These are phyloP conservation scores for Candida sp. DNA, from an alignment of 1,139 yeast species.

Conservation along the genomic window DNA sequence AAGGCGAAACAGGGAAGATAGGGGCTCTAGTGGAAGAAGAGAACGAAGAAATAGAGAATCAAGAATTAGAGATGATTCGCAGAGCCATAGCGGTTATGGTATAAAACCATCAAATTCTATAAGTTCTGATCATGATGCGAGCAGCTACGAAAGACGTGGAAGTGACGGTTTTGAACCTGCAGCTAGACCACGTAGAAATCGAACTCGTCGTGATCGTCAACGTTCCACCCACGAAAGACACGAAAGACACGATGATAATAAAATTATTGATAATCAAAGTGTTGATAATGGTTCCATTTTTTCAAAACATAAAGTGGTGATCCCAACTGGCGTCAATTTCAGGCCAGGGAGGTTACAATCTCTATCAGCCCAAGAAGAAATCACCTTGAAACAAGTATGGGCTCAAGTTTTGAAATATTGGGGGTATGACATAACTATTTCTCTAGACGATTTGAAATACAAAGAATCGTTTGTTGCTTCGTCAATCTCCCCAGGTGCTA, in stretches of 20 bases:
- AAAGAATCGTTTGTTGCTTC: slow-evolving; percentile 35
- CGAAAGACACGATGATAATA: background rate
- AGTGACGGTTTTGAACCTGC: no score
- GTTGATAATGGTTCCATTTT: background rate
- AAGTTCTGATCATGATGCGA: no score
- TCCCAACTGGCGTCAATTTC: background rate
- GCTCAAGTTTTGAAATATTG: slow-evolving; percentile 33
- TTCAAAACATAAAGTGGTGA: background rate
- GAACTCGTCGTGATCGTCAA: no score
- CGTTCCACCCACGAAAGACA: no score
- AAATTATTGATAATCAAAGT: background rate
- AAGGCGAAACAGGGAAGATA: background rate
- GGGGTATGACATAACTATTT: slow-evolving; percentile 34
- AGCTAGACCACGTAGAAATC: no score
- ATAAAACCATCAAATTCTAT: no score
- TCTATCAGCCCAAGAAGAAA: slow-evolving; percentile 37
- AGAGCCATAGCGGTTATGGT: no score
- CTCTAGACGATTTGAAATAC: slow-evolving; percentile 27
- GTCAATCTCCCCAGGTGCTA: slow-evolving; percentile 16
- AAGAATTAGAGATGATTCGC: no score
- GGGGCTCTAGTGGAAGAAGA: background rate
- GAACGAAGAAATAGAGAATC: background rate
- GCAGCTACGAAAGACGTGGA: no score
- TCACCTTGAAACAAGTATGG: slow-evolving; percentile 40
- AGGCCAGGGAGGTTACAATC: slow-evolving; percentile 42